Conservation (phyloP, 1,139 yeast species). For the Geotrichum carabidarum region DNA sequence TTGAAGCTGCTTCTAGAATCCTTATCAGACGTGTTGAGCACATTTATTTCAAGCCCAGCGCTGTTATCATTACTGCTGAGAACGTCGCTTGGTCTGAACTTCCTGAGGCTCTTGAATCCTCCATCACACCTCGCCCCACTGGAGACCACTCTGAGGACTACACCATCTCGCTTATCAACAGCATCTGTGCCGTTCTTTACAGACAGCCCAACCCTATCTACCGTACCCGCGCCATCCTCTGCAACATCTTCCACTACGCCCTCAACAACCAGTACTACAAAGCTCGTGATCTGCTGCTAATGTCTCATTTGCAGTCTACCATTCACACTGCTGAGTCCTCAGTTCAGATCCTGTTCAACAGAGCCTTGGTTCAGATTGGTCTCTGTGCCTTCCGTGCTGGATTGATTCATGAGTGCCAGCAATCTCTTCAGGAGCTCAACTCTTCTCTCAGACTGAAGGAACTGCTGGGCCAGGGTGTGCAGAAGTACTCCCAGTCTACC, state of each 20-base stretch:
- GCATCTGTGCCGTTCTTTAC: conserved; percentile 60
- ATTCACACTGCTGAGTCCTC: conserved; percentile 81
- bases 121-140: conserved; percentile 37
- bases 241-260: conserved; percentile 86
- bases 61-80: conserved; percentile 67
- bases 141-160: conserved; percentile 29
- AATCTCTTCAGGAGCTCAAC: conserved; percentile 81
- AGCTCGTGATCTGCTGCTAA: conserved; percentile 83
- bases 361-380: conserved; percentile 94
- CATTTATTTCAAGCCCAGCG: conserved; percentile 84
- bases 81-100: conserved; percentile 60
- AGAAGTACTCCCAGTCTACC: conserved; percentile 48
- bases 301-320: conserved; percentile 76
- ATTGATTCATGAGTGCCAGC: conserved; percentile 79
- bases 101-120: conserved; percentile 34
- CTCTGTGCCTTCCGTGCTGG: conserved; percentile 93
- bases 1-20: conserved; percentile 54
- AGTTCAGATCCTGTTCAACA: conserved; percentile 86
- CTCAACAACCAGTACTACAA: conserved; percentile 74
- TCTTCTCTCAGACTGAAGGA: conserved; percentile 85
- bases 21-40: conserved; percentile 85
- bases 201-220: conserved; percentile 62
- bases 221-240: conserved; percentile 78
- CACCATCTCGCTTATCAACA: conserved; percentile 55
- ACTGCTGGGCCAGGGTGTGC: conserved; percentile 88